These are phyloP conservation scores for Amyloporia xantha DNA, from an alignment of 768 basidiomycete species.

Conservation along the genomic window DNA sequence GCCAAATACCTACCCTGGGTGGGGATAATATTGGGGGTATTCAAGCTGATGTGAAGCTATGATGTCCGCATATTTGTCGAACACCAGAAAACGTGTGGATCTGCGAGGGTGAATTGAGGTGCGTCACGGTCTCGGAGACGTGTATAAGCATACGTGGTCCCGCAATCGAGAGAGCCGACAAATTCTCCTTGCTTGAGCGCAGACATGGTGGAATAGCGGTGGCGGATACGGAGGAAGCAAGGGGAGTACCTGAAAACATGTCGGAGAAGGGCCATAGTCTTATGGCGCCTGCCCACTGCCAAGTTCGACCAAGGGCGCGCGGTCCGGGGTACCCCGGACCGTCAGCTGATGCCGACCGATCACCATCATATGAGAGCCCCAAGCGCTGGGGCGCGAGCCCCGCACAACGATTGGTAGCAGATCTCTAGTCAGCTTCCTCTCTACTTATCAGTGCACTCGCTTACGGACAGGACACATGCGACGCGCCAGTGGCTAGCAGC, in stretches of 20 bases:
- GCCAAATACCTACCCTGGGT: slow-evolving; percentile 67
- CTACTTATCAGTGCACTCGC: too few relatives aligned
- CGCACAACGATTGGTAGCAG: too few relatives aligned
- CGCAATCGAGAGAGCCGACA: slow-evolving; percentile 90
- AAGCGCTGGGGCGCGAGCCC: too few relatives aligned
- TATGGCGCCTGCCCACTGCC: not conserved
- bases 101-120: slow-evolving; percentile 36
- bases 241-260: not conserved
- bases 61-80: slow-evolving; percentile 82
- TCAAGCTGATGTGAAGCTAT: slow-evolving; percentile 86
- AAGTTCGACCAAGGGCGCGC: not conserved
- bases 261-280: slow-evolving; percentile 3
- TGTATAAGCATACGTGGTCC: slow-evolving; percentile 69
- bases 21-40: slow-evolving; percentile 89
- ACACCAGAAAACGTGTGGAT: slow-evolving; percentile 87
- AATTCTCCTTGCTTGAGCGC: slow-evolving; percentile 64
- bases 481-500: too few relatives aligned
- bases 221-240: not conserved
- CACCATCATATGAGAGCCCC: not conserved
- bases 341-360: slow-evolving; percentile 7
- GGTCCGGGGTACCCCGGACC: slow-evolving; percentile 1
- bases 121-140: not conserved
- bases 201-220: slow-evolving; percentile 22
- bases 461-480: too few relatives aligned
- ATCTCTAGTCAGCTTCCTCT: too few relatives aligned